Evolutionary conservation across 2,329 filamentous ascomycete genomes (phyloP).

Genomic region (Amylocarpus encephaloides): DNA sequence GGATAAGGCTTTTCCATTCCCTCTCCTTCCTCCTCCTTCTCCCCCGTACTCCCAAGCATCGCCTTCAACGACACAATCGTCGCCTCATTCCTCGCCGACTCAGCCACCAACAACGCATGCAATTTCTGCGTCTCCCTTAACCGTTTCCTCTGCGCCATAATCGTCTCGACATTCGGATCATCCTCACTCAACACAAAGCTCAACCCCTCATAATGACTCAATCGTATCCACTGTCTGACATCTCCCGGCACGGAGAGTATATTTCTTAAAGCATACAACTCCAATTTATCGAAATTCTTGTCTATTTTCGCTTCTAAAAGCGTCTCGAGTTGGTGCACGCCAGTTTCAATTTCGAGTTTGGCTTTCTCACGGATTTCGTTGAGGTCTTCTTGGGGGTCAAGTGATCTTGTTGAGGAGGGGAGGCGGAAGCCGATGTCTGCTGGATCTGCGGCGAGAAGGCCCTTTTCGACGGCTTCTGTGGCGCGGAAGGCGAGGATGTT

Average conservation of each 20-base stretch:
- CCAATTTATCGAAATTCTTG: constrained; percentile 78
- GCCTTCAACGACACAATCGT: constrained; percentile 59
- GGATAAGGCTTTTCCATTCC: constrained; percentile 17
- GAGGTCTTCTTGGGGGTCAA: constrained; percentile 35
- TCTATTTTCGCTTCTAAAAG: constrained; percentile 75
- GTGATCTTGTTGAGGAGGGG: constrained; percentile 33
- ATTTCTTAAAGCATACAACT: constrained; percentile 86
- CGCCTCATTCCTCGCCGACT: constrained; percentile 65
- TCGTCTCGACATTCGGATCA: constrained; percentile 56
- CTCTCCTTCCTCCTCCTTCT: constrained; percentile 31
- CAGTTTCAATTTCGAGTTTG: constrained; percentile 75
- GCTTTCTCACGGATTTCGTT: constrained; percentile 42
- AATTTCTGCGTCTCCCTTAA: constrained; percentile 74
- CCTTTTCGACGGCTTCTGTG: constrained; percentile 79
- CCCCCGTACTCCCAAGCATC: constrained; percentile 45
- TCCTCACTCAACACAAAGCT: constrained; percentile 29
- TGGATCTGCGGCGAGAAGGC: constrained; percentile 68
- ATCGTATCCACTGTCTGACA: constrained; percentile 66
- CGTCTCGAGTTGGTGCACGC: constrained; percentile 78
- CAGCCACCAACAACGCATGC: constrained; percentile 61
- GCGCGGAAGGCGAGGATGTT: constrained; percentile 91
- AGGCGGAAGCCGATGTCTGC: constrained; percentile 72
- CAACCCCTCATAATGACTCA: constrained; percentile 70
- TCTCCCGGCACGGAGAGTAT: constrained; percentile 69
- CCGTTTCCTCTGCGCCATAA: constrained; percentile 66